Evolutionary conservation across 177 flowering plant genomes (phyloP).

Genomic region (Vitis hybrid): DNA sequence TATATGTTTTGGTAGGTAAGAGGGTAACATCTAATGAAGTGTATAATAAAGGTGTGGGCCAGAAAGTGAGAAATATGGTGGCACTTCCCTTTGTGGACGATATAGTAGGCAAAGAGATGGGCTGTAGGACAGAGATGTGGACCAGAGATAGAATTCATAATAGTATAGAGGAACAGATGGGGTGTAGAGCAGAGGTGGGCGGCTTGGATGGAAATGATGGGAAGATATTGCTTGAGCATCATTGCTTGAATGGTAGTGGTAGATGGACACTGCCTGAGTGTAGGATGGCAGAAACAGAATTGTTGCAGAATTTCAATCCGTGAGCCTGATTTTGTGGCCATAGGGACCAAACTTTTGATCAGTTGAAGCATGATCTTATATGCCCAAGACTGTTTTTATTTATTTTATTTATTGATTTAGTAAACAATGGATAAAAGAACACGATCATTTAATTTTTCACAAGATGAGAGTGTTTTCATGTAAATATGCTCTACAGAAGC

Average conservation of each 20-base stretch:
- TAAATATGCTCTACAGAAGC: not conserved
- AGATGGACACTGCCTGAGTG: not conserved
- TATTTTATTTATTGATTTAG: not conserved
- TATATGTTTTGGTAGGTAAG: no score
- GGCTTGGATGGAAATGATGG: not conserved
- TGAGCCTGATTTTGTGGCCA: not conserved
- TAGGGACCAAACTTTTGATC: not conserved
- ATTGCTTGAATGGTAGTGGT: not conserved
- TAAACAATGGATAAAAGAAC: not conserved
- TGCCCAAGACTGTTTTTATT: not conserved
- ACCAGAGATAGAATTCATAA: no score
- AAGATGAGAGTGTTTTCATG: not conserved
- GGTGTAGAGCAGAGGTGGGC: not conserved
- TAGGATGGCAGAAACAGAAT: no score
- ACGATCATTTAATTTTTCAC: not conserved
- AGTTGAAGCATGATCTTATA: not conserved
- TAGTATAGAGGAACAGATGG: not conserved
- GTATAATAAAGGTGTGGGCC: no score
- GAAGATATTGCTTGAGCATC: not conserved
- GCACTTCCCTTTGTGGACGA: no score
- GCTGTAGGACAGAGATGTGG: no score
- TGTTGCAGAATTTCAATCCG: not conserved
- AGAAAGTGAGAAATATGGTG: no score
- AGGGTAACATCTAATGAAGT: no score
- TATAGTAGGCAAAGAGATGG: no score